Percentiles rank a stretch among this genome's conserved stretches.
Conservation (phyloP, 2,329 filamentous ascomycete species). For the Claviceps spartinae region DNA sequence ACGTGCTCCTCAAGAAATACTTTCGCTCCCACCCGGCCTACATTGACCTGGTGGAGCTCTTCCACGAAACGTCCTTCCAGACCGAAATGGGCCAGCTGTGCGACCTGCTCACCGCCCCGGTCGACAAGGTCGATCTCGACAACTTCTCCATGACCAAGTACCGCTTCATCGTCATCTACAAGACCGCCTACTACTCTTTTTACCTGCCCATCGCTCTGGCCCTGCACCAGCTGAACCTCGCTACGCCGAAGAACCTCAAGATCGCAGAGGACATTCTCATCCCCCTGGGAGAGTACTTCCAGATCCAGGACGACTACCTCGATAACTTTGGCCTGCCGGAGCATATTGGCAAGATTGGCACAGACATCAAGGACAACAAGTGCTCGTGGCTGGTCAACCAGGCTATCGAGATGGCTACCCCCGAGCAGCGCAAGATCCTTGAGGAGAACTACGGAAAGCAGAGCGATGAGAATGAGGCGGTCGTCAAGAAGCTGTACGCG, state of each 20-base stretch:
- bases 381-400: constrained; percentile 98
- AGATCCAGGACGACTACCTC: constrained; percentile 96
- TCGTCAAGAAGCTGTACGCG: constrained; percentile 78
- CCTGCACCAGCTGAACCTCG: constrained; percentile 71
- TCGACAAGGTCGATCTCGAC: constrained; percentile 81
- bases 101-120: constrained; percentile 88
- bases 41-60: constrained; percentile 83
- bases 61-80: constrained; percentile 88
- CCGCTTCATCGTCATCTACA: constrained; percentile 97
- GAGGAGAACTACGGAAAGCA: constrained; percentile 93
- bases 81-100: constrained; percentile 92
- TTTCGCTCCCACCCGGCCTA: constrained; percentile 82
- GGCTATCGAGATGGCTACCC: constrained; percentile 64
- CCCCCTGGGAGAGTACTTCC: constrained; percentile 97
- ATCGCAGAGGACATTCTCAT: constrained; percentile 86
- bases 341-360: constrained; percentile 95
- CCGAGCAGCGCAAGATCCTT: constrained; percentile 76
- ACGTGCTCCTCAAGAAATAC: constrained; percentile 81
- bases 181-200: constrained; percentile 99
- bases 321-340: constrained; percentile 92
- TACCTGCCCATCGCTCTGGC: constrained; percentile 92
- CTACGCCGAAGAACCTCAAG: constrained; percentile 78
- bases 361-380: constrained; percentile 99
- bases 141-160: constrained; percentile 96
- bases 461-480: constrained; percentile 67